These are phyloP conservation scores for Gossypium herbaceum DNA, from an alignment of 345 rosid genomes.

Conservation along the genomic window DNA sequence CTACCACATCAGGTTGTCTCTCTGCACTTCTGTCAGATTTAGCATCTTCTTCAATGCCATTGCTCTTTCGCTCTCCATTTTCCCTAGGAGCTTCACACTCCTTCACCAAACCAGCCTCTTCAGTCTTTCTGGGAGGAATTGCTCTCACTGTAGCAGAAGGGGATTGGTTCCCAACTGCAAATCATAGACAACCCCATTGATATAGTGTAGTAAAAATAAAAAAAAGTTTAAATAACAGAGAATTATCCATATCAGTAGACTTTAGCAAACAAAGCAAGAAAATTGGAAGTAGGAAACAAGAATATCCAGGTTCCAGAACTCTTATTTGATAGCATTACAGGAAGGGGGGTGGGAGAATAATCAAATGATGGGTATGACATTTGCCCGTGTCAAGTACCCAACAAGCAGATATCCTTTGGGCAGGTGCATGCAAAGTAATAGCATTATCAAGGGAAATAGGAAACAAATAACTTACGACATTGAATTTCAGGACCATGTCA, in stretches of 20 bases:
- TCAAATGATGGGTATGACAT: not conserved
- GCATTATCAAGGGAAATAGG: not conserved
- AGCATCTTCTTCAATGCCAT: conserved; percentile 43
- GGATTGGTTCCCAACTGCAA: conserved; percentile 38
- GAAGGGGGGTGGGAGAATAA: not conserved
- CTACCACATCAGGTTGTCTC: conserved; percentile 75
- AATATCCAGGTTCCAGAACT: not conserved
- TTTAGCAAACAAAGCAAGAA: not conserved
- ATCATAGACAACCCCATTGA: conserved; percentile 1
- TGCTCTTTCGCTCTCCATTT: conserved; percentile 55
- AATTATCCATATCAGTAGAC: not conserved
- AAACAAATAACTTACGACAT: not conserved
- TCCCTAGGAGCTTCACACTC: conserved; percentile 46
- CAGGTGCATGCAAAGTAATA: not conserved
- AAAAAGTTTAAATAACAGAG: not conserved
- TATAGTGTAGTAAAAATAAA: not conserved
- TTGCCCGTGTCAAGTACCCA: not conserved
- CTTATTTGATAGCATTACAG: not conserved
- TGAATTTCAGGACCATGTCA: not conserved
- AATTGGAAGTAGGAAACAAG: not conserved
- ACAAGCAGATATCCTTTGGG: not conserved
- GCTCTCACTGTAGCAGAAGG: conserved; percentile 39
- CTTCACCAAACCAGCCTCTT: conserved; percentile 42
- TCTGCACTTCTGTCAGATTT: conserved; percentile 55
- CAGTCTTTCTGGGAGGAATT: conserved; percentile 33